Percentiles rank a stretch among this genome's conserved stretches.
These are phyloP conservation scores for Ogataea corticis DNA, from an alignment of 805 yeast genomes.

Conservation along the genomic window DNA sequence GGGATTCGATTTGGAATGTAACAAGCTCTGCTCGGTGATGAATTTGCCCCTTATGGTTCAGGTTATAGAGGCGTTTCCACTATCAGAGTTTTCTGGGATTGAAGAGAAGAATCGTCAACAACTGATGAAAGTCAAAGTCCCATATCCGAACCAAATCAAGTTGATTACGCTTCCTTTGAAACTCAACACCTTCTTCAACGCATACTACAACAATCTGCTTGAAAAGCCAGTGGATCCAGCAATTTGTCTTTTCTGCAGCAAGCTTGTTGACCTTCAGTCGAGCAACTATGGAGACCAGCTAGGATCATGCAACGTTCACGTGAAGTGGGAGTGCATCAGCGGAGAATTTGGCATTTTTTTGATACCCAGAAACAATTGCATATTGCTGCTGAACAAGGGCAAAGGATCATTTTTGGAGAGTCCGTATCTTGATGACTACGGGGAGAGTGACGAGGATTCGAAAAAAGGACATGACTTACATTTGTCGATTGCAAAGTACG, in stretches of 20 bases:
- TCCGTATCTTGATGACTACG: constrained; percentile 84
- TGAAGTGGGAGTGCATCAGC: constrained; percentile 58
- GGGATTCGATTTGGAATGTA: constrained; percentile 46
- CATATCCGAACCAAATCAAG: constrained; percentile 66
- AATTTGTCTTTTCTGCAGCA: constrained; percentile 81
- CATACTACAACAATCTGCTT: constrained; percentile 47
- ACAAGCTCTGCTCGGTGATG: constrained; percentile 51
- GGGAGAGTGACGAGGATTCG: constrained; percentile 76
- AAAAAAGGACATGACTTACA: constrained; percentile 73
- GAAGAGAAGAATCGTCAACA: constrained; percentile 9
- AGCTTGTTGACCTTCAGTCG: constrained; percentile 65
- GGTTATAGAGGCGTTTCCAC: constrained; percentile 20
- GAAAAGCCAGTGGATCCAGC: constrained; percentile 70
- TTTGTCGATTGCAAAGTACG: constrained; percentile 61
- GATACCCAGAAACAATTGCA: constrained; percentile 65
- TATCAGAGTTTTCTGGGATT: constrained; percentile 14
- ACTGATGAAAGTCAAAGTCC: constrained; percentile 33
- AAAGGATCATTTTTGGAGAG: constrained; percentile 84
- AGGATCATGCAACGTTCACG: constrained; percentile 84
- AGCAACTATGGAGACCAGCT: constrained; percentile 49
- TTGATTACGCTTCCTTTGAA: constrained; percentile 65
- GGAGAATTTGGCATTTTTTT: constrained; percentile 69
- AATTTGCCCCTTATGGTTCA: constrained; percentile 43
- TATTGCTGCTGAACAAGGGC: constrained; percentile 64
- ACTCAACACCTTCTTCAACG: constrained; percentile 68